A percentile compares a stretch with the other conserved stretches of the same genome.
Evolutionary conservation across 495 filamentous ascomycete species (phyloP).

Genomic region (Penicillium crystallinum): DNA sequence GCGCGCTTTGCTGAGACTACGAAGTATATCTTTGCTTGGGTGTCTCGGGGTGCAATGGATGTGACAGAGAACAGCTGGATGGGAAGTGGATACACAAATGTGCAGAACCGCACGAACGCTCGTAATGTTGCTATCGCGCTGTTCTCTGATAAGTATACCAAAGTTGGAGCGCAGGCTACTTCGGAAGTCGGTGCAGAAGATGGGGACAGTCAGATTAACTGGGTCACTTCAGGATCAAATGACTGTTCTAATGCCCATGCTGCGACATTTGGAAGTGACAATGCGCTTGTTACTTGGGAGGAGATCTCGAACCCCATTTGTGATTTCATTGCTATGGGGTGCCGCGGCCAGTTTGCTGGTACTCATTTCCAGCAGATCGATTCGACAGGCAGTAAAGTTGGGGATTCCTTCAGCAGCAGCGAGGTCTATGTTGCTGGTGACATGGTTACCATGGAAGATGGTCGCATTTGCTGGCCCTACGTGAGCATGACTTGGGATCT

Average conservation of each 20-base stretch:
- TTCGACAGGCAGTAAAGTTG: constrained; percentile 37
- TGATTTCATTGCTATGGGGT: constrained; percentile 48
- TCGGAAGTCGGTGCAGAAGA: constrained; percentile 41
- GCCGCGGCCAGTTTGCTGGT: constrained; percentile 44
- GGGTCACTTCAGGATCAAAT: constrained; percentile 40
- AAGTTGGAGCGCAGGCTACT: constrained; percentile 41
- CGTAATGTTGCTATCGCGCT: constrained; percentile 48
- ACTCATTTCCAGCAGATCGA: constrained; percentile 48
- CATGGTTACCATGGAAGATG: constrained; percentile 43
- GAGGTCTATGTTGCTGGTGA: constrained; percentile 50
- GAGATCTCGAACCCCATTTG: constrained; percentile 44
- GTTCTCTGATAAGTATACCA: constrained; percentile 46
- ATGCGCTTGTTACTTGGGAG: constrained; percentile 50
- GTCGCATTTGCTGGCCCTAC: constrained; percentile 52
- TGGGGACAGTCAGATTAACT: constrained; percentile 49
- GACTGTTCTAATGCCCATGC: constrained; percentile 52
- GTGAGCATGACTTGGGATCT: constrained; percentile 46
- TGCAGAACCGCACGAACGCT: constrained; percentile 41
- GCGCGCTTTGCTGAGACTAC: constrained; percentile 38
- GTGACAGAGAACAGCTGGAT: constrained; percentile 47
- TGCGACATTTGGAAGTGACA: constrained; percentile 40
- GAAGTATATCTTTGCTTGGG: constrained; percentile 50
- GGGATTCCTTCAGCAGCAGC: constrained; percentile 29
- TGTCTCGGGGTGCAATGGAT: constrained; percentile 46
- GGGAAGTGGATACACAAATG: constrained; percentile 44